Evolutionary conservation across 2,329 filamentous ascomycete species (phyloP).

Genomic region (Paecilomyces niveus): DNA sequence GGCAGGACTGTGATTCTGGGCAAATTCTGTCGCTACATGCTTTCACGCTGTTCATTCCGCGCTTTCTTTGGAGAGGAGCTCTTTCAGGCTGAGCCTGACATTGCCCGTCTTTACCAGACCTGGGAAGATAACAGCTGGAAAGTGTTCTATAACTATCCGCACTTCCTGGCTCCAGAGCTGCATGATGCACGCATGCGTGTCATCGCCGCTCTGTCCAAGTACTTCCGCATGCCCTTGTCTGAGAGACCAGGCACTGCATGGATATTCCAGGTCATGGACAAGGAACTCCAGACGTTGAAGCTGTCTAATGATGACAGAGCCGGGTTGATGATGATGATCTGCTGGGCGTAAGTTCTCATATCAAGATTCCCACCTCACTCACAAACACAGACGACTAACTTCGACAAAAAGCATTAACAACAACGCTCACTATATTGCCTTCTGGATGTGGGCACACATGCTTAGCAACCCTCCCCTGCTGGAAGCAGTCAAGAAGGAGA

Average conservation of each 20-base stretch:
- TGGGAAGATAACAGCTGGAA: not conserved
- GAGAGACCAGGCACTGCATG: not conserved
- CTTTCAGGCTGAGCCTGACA: not conserved
- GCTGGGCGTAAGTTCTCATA: not conserved
- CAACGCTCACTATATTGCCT: not conserved
- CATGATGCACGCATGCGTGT: not conserved
- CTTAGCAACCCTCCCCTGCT: not conserved
- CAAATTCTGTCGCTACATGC: not conserved
- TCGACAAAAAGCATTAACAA: not conserved
- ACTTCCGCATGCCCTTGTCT: not conserved
- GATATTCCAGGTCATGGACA: not conserved
- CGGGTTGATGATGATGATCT: not conserved
- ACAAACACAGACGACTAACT: not conserved
- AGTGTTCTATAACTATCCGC: not conserved
- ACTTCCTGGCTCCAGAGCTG: not conserved
- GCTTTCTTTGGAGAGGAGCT: not conserved
- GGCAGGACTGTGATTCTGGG: not conserved
- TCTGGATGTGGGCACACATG: not conserved
- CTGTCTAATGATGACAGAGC: not conserved
- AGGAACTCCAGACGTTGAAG: not conserved
- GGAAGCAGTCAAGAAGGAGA: not conserved
- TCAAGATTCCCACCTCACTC: not conserved
- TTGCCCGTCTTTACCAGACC: not conserved
- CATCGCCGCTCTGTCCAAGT: not conserved
- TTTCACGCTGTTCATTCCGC: not conserved